A percentile compares a stretch with the other conserved stretches of the same genome.
Conservation (phyloP, 768 basidiomycete species). For the Amanita phalloides region DNA sequence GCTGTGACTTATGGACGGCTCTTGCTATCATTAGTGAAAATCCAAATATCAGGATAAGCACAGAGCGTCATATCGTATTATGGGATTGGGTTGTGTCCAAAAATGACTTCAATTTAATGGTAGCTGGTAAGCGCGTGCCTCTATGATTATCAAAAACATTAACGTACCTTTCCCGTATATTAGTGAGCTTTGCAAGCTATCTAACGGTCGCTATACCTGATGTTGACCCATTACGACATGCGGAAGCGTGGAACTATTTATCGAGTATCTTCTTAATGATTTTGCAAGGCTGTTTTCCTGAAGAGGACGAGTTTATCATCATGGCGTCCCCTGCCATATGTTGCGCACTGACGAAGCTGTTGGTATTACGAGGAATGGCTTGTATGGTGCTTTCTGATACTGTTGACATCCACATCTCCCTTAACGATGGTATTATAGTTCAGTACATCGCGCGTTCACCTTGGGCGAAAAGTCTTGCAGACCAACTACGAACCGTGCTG, state of each 20-base stretch:
- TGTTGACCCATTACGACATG: slow-evolving; percentile 25
- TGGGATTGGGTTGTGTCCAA: background rate
- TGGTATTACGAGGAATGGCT: slow-evolving; percentile 14
- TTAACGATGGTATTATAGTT: slow-evolving; percentile 9
- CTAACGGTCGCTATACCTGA: slow-evolving; percentile 18
- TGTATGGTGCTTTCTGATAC: slow-evolving; percentile 14
- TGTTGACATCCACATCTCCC: background rate
- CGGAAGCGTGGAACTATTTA: slow-evolving; percentile 47
- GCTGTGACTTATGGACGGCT: slow-evolving; percentile 28
- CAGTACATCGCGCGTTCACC: slow-evolving; percentile 28
- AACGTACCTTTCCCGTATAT: background rate
- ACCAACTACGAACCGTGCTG: slow-evolving; percentile 23
- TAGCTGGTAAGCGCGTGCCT: background rate
- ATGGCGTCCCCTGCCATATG: slow-evolving; percentile 41
- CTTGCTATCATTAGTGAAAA: background rate
- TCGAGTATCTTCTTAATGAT: slow-evolving; percentile 38
- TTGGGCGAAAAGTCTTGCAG: slow-evolving; percentile 37
- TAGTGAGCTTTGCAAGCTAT: slow-evolving; percentile 39
- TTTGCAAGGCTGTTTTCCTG: slow-evolving; percentile 31
- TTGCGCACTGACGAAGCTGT: slow-evolving; percentile 30
- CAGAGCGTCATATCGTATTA: background rate
- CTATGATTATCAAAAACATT: background rate
- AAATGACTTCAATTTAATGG: background rate
- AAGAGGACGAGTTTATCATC: slow-evolving; percentile 41
- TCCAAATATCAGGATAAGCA: background rate